Base-by-base conservation (phyloP, 2,329 filamentous ascomycete species). In the Gnomoniopsis sp. region DNA sequence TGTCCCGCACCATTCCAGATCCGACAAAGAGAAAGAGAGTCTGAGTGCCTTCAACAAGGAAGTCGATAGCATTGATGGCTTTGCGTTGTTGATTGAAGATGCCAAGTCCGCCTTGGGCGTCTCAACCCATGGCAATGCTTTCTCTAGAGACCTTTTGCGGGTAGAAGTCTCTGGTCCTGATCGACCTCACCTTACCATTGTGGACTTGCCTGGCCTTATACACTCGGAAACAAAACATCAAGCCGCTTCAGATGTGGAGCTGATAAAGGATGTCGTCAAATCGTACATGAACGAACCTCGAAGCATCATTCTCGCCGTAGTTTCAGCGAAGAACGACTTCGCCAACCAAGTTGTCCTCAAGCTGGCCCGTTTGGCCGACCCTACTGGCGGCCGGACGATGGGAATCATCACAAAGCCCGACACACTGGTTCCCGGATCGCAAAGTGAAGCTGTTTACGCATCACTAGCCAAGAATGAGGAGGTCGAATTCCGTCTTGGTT, bases 381-480 rank as follows among this genome's bases (percentile, higher is more conserved):
- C 63, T 0, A 47, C 60, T 1, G 62, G 72, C 2, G 49, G 61
- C 0, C 77, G 81, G 3, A 85, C 82, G 0, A 67, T 86, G 0
- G 81, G 81, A 2, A 75, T 85, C 63, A 79, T 85, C 62, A 85
- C 83, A 1, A 84, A 84, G 64, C 80, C 80, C 0, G 81, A 85
- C 51, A 65, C 62, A n/a, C 56, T 66, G 30, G 55, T 64, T 6
- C 22, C 62, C 3, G 65, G 70, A 11, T 74, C 76, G 0, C 70
- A 70, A 0, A 73, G 64, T 22, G 71, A 73, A 58, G 56, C 49
- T 0, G 63, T 63, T 22, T 72, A 66, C 19, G 57, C 70, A 6
- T 59, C 63, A 22, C 64, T 74, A 48, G 70, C 70, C 3, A 65
- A 63, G 49, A 75, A 75, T 44, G 44, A 70, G 59, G 67, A 75